Evolutionary conservation across 352 stramenopile genomes (phyloP).

Genomic region (Phytophthora cryptogea): DNA sequence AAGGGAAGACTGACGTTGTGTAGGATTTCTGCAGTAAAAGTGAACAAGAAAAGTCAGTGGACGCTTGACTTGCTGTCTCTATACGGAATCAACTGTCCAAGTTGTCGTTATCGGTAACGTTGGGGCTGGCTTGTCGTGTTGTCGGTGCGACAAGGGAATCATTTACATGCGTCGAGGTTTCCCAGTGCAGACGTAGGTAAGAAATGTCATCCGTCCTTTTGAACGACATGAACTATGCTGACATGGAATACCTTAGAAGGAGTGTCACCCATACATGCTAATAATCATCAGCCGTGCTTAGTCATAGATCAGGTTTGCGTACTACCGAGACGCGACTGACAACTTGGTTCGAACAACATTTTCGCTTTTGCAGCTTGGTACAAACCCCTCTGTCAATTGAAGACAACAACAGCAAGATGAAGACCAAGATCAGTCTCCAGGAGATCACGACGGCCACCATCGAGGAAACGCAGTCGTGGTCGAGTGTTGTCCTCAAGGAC

Average conservation of each 20-base stretch:
- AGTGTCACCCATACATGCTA: not conserved
- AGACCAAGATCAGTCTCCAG: slow-evolving; percentile 26
- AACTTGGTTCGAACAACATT: not conserved
- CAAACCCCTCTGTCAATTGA: no score
- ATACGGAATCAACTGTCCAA: not conserved
- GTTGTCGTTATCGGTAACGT: not conserved
- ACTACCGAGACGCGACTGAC: no score
- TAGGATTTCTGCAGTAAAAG: not conserved
- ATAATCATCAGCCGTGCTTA: not conserved
- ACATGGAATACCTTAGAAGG: not conserved
- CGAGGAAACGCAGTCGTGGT: slow-evolving; percentile 51
- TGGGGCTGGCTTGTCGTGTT: not conserved
- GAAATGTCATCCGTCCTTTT: not conserved
- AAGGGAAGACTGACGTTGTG: not conserved
- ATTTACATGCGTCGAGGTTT: not conserved
- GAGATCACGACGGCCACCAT: slow-evolving; percentile 12
- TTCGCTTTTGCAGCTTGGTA: not conserved
- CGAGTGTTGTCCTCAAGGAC: slow-evolving; percentile 46
- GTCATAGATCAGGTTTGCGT: not conserved
- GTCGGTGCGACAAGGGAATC: not conserved
- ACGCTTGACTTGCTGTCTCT: no score
- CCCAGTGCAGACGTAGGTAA: not conserved
- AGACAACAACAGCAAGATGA: slow-evolving; percentile 9
- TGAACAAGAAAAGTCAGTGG: no score
- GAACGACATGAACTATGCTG: not conserved